A percentile compares a stretch with the other conserved stretches of the same genome.
phyloP scores from a whole-genome alignment of 2,329 filamentous ascomycete genomes.

The Pseudogymnoascus sp. region DNA sequence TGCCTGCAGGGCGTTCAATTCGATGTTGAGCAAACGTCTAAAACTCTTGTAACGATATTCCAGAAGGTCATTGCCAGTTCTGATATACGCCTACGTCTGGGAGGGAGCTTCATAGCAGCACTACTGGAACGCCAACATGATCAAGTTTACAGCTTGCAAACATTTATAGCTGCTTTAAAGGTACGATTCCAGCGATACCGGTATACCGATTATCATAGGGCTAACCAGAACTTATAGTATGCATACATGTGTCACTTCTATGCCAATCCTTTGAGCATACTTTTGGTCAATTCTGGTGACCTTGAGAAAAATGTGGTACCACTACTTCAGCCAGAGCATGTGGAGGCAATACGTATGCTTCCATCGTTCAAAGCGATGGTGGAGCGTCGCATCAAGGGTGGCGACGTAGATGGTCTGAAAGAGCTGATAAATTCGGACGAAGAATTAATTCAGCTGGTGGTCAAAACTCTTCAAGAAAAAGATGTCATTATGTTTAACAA shows the following conservation, averaged over 20 bases:
- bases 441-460: neutral
- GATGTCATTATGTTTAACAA: neutral
- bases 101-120: slow-evolving; percentile 53
- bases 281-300: slow-evolving; percentile 38
- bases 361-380: slow-evolving; percentile 58
- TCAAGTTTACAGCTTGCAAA: slow-evolving; percentile 68
- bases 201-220: neutral
- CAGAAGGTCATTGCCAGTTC: slow-evolving; percentile 53
- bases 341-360: slow-evolving; percentile 61
- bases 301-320: slow-evolving; percentile 26
- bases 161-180: slow-evolving; percentile 64
- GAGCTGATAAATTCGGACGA: neutral
- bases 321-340: slow-evolving; percentile 49
- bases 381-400: slow-evolving; percentile 40
- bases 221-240: slow-evolving; percentile 45
- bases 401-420: slow-evolving; percentile 28
- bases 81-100: slow-evolving; percentile 53
- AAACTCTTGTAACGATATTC: slow-evolving; percentile 68
- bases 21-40: slow-evolving; percentile 65
- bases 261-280: slow-evolving; percentile 64
- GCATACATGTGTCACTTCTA: slow-evolving; percentile 84
- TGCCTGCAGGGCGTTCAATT: slow-evolving; percentile 66
- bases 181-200: slow-evolving; percentile 32
- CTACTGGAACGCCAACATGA: slow-evolving; percentile 68
- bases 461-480: neutral